These are phyloP conservation scores for Hemisphaericaspora subhashii DNA, from an alignment of 1,139 yeast genomes.

Conservation along the genomic window DNA sequence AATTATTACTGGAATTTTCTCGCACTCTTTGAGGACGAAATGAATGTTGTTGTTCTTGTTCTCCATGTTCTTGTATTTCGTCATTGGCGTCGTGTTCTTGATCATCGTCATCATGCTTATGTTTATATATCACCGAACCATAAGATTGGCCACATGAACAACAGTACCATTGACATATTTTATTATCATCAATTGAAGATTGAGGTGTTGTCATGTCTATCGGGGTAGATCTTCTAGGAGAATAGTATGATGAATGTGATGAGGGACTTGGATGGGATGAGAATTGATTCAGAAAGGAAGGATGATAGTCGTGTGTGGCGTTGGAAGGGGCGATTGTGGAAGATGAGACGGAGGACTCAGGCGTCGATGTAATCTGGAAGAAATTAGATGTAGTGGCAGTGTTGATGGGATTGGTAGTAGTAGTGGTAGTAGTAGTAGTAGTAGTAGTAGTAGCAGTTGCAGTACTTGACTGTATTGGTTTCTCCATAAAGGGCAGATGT, in stretches of 20 bases:
- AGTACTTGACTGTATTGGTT: no score
- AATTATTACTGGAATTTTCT: slow-evolving; percentile 9
- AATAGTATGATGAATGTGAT: background rate
- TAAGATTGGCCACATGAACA: slow-evolving; percentile 54
- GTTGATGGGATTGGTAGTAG: background rate
- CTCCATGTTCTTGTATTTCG: slow-evolving; percentile 1
- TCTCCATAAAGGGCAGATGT: no score
- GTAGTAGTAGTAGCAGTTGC: background rate
- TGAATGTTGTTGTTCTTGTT: background rate
- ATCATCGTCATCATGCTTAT: slow-evolving; percentile 10
- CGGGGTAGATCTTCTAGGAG: background rate
- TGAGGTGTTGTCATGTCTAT: background rate
- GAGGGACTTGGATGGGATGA: background rate
- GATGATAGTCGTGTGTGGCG: background rate
- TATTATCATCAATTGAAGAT: slow-evolving; percentile 22
- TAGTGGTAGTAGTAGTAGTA: background rate
- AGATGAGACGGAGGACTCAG: background rate
- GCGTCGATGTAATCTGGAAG: no score
- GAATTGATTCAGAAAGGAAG: background rate
- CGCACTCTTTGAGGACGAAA: background rate
- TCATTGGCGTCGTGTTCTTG: slow-evolving; percentile 12
- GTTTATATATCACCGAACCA: slow-evolving; percentile 38
- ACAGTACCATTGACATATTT: slow-evolving; percentile 54
- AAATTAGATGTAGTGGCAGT: background rate
- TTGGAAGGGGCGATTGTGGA: background rate